Evolutionary conservation across 225 moss, liverwort and hornwort species (phyloP).

Genomic region (Anthoceros angustus): DNA sequence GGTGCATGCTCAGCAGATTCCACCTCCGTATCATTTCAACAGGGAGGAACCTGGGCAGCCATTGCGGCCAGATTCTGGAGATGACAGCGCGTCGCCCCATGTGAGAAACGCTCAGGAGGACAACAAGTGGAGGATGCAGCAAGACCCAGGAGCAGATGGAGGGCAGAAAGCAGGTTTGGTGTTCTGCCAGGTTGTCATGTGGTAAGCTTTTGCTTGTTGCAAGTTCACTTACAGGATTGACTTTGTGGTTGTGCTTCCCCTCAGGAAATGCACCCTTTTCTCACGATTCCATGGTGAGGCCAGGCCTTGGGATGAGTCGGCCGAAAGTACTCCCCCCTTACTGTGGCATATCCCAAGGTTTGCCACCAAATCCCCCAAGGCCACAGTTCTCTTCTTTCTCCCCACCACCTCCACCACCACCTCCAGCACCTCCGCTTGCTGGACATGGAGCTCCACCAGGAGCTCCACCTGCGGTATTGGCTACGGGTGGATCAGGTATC

Average conservation of each 20-base stretch:
- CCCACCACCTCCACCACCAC: slow-evolving; percentile 37
- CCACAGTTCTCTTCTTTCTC: background rate
- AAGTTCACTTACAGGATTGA: no score
- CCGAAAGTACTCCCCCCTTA: no score
- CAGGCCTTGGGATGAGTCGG: no score
- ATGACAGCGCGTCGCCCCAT: background rate
- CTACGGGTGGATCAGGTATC: background rate
- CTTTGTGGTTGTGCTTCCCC: no score
- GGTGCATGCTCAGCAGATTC: background rate
- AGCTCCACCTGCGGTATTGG: background rate
- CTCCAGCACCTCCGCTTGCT: slow-evolving; percentile 26
- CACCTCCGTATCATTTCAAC: background rate
- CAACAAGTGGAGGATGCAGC: no score
- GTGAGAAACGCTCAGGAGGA: background rate
- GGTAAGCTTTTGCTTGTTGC: no score
- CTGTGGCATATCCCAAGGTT: no score
- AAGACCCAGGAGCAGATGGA: no score
- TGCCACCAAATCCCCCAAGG: background rate
- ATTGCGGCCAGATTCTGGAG: background rate
- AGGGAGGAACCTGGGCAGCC: background rate
- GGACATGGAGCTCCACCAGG: background rate
- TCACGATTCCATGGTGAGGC: no score
- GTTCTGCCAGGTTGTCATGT: no score
- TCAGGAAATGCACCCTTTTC: no score
- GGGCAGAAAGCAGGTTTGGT: no score